Percentiles rank a stretch among this genome's conserved stretches.
phyloP scores from a whole-genome alignment of 164 flowering plant genomes.

The Euptelea pleiosperma region DNA sequence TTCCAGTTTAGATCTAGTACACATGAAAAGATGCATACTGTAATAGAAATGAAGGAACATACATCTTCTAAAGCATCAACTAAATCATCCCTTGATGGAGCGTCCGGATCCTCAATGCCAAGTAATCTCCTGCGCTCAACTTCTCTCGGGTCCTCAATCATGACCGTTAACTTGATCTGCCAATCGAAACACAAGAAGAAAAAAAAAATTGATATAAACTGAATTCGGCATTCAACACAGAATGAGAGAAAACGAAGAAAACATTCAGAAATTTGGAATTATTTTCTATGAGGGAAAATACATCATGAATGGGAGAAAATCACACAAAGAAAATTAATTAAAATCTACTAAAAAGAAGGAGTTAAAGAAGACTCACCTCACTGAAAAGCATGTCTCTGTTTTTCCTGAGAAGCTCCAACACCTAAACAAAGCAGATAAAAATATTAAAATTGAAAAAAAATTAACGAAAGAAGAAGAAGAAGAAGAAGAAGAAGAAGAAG shows the following conservation, averaged over 20 bases:
- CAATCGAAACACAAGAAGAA: constrained; percentile 8
- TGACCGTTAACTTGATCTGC: constrained; percentile 76
- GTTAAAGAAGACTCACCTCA: constrained; percentile 49
- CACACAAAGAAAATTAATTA: neutral
- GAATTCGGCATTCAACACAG: too few relatives aligned
- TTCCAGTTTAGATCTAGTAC: neutral
- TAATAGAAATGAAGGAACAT: constrained; percentile 11
- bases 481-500: neutral
- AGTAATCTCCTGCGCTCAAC: constrained; percentile 78
- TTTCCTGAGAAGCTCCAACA: constrained; percentile 66
- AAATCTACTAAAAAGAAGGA: neutral
- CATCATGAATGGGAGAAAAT: neutral
- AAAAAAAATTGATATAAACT: neutral
- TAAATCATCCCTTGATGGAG: constrained; percentile 83
- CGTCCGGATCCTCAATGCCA: constrained; percentile 73
- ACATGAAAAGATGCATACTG: neutral
- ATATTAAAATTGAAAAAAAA: neutral
- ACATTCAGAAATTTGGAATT: neutral
- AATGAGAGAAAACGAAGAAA: too few relatives aligned
- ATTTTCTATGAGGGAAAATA: neutral
- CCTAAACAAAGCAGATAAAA: constrained; percentile 29
- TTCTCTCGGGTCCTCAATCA: constrained; percentile 94
- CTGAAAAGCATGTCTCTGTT: constrained; percentile 83
- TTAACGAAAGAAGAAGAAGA: neutral
- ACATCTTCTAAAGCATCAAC: constrained; percentile 79